These are phyloP conservation scores for Citrus australasica DNA, from an alignment of 345 rosid species.

Conservation along the genomic window DNA sequence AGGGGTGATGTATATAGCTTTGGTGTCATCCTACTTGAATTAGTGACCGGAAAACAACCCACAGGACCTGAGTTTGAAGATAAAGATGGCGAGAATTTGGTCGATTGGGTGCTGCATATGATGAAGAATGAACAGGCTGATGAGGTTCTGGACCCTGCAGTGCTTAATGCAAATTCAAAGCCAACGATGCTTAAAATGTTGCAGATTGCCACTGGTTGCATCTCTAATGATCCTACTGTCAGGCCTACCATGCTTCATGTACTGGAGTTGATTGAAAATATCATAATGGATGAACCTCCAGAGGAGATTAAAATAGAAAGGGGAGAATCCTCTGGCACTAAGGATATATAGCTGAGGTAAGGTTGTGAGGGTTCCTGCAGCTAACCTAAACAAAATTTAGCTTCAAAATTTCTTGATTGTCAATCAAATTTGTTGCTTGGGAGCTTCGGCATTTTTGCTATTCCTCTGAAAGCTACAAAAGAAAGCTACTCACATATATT, in stretches of 20 bases:
- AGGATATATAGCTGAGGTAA: conserved; percentile 4
- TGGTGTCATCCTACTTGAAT: conserved; percentile 81
- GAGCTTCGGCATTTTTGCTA: too few species aligned
- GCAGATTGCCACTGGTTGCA: conserved; percentile 55
- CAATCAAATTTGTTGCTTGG: too few species aligned
- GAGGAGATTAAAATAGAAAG: too few species aligned
- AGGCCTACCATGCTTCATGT: conserved; percentile 78
- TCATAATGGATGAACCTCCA: conserved; percentile 4
- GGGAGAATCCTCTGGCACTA: too few species aligned
- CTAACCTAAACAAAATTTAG: too few species aligned
- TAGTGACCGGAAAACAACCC: conserved; percentile 89
- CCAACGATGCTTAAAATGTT: conserved; percentile 61
- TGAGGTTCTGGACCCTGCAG: conserved; percentile 63
- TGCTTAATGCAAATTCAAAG: conserved; percentile 42
- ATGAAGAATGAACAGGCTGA: conserved; percentile 55
- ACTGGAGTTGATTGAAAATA: conserved; percentile 48
- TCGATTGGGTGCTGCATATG: conserved; percentile 79
- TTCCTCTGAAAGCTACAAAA: too few species aligned
- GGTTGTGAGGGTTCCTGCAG: not conserved
- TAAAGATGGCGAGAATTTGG: conserved; percentile 86
- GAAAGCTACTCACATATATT: too few species aligned
- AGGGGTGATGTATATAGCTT: conserved; percentile 91
- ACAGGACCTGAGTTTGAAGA: conserved; percentile 91
- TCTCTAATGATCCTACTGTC: conserved; percentile 64
- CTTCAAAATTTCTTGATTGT: too few species aligned